phyloP scores from a whole-genome alignment of 2,329 filamentous ascomycete species.

The Nectriaceae sp. region DNA sequence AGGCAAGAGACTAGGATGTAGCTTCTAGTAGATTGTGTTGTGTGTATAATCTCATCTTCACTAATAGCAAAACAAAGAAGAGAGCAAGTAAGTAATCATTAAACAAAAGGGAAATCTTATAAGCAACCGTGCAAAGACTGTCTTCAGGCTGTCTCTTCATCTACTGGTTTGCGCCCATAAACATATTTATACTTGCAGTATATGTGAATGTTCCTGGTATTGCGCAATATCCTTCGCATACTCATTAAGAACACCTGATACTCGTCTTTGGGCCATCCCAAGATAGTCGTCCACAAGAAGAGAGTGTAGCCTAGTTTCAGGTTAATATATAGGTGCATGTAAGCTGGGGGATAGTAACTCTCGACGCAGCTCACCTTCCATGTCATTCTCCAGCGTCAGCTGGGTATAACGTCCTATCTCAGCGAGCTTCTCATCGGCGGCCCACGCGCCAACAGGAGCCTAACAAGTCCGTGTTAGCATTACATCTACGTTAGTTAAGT shows the following conservation, averaged over 20 bases:
- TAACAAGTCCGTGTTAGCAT: not conserved
- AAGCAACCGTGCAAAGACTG: no score
- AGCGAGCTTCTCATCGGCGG: slow-evolving; percentile 5
- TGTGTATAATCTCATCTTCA: no score
- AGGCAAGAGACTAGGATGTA: no score
- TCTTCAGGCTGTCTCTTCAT: not conserved
- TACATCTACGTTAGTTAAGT: no score
- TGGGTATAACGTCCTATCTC: slow-evolving; percentile 11
- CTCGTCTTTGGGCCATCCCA: not conserved
- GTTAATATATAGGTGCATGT: not conserved
- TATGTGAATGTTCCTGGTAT: slow-evolving; percentile 3
- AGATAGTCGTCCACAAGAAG: slow-evolving; percentile 1
- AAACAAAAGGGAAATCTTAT: no score
- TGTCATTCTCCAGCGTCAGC: slow-evolving; percentile 11
- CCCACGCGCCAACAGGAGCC: slow-evolving; percentile 10
- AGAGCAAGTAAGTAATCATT: no score
- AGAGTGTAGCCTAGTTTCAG: slow-evolving; percentile 1
- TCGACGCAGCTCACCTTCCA: slow-evolving; percentile 7
- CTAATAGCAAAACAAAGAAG: no score
- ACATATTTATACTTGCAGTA: slow-evolving; percentile 4
- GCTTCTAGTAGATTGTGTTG: no score
- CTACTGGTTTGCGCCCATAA: not conserved
- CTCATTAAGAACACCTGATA: not conserved
- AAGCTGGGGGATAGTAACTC: not conserved
- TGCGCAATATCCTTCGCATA: slow-evolving; percentile 4